Evolutionary conservation across 164 flowering plant species (phyloP), one percentile per base, ranked within the genome.

Genomic region (Vitis amurensis): DNA sequence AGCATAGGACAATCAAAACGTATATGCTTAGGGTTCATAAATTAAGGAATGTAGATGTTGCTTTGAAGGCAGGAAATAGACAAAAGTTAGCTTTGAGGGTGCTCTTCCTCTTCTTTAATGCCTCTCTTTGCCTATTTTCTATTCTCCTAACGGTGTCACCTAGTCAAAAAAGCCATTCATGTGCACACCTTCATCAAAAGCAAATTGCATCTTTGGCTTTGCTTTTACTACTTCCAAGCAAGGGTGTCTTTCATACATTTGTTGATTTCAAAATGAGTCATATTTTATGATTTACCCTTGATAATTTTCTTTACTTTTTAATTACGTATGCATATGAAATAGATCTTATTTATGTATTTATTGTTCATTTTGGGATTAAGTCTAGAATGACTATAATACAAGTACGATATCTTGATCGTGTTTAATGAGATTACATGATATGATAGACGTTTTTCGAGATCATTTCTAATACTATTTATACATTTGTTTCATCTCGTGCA

Each of bases 361-460:
- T 23, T 23, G 27, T 23, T 1, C 0, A 23, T 23, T 23, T 23
- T 23, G 27, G 27, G 27, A 23, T 23, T 23, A 23, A 23, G 27
- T 23, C 27, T 23, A 23, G 27, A 23, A 23, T 23, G 27, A 23
- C 27, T 23, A 23, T 23, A 23, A 23, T 23, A 23, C 27, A 23
- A 23, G 27, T 23, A 1, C 27, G 2, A 23, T 23, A 23, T 23
- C 27, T 1, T 23, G 27, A 23, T 23, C 27, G 2, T 1, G 27
- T 23, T 23, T 2, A 0, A 23, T 23, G 27, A 23, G 2, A 23
- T 23, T 23, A 23, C 27, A 23, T 23, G 27, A 23, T 23, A 23
- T 23, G 2, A 1, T 23, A 23, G 27, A 23, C 27, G 1, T 23
- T 23, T 0, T 23, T 1, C 0, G 0, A 23, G 2, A 23, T 23